Percentiles rank a stretch among this genome's conserved stretches.
Evolutionary conservation across 2,329 filamentous ascomycete genomes (phyloP).

Genomic region (Beauveria rudraprayagi): DNA sequence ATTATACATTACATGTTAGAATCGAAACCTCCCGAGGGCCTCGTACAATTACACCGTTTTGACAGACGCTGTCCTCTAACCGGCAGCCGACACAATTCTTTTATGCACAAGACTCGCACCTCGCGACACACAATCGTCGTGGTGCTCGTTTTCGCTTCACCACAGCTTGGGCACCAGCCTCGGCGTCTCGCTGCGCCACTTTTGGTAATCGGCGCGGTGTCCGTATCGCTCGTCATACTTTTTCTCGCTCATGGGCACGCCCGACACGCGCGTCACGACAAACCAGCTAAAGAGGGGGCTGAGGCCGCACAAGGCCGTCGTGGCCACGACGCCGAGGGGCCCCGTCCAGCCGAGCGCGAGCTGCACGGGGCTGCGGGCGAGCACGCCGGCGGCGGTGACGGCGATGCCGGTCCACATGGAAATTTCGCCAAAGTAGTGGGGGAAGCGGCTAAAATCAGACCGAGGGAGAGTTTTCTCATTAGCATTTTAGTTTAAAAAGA

Average conservation of each 20-base stretch:
- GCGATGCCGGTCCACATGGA: constrained; percentile 63
- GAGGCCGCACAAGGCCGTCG: constrained; percentile 38
- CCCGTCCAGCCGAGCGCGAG: constrained; percentile 48
- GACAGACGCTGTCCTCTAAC: too few species aligned
- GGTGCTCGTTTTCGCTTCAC: constrained; percentile 12
- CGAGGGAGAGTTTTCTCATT: not conserved
- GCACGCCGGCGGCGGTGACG: constrained; percentile 46
- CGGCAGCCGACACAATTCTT: too few species aligned
- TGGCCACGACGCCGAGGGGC: constrained; percentile 23
- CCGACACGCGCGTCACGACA: constrained; percentile 54
- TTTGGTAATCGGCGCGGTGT: constrained; percentile 54
- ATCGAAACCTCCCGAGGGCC: too few species aligned
- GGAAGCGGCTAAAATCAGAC: constrained; percentile 40
- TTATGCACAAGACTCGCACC: too few species aligned
- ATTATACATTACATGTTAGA: too few species aligned
- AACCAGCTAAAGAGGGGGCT: constrained; percentile 59
- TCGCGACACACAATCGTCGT: too few species aligned
- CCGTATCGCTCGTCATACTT: constrained; percentile 62
- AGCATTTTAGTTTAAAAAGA: not conserved
- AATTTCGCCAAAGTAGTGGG: constrained; percentile 66
- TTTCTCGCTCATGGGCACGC: constrained; percentile 57
- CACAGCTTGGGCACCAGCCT: constrained; percentile 56
- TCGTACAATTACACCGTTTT: too few species aligned
- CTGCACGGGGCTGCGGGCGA: constrained; percentile 47
- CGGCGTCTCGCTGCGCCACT: constrained; percentile 60